Base-by-base conservation (phyloP, 305 asterid genomes). In the Andrographis paniculata region DNA sequence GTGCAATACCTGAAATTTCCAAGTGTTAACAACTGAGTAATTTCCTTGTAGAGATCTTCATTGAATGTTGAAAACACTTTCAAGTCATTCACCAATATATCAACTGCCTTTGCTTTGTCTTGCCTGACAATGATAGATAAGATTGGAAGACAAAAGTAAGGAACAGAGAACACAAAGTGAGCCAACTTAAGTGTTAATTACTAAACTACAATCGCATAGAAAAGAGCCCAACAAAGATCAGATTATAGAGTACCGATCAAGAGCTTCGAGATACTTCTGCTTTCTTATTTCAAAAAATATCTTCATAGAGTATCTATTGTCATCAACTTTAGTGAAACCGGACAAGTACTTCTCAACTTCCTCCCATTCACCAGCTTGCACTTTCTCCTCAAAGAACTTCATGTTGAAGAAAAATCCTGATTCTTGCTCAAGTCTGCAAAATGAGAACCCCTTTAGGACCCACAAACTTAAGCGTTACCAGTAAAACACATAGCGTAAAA, bases 31-130 rank as follows among this genome's bases (percentile, higher is more conserved):
- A 84, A 77, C 66, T 80, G 95, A 36, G 95, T 84, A 40, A 84
- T 84, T 70, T 84, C 95, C 70, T 84, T 84, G 51, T 71, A 84
- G 54, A 80, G 74, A 68, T 81, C 89, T 71, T 84, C 95, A 54
- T 84, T 78, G 52, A 84, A 84, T 24, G 95, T 70, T 9, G 95
- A 78, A 62, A 84, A 81, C 42, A 84, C 93, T 69, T 72, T 78
- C 59, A 84, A 75, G 71, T 84, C 95, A 64, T 68, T 78, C 44
- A 84, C 95, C 56, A 84, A 79, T 47, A 84, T 74, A 53, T 81
- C 93, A 56, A 81, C 91, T 3, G 95, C 95, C 58, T 78, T 84
- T 8, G 95, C 60, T 59, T 82, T 74, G 59, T 84, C 93, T 50
- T 81, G 89, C 65, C 95, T 84, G 71, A 15, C 54, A 17, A 47